Evolutionary conservation across 306 rosid species (phyloP).

Genomic region (Cucurbita maxima): DNA sequence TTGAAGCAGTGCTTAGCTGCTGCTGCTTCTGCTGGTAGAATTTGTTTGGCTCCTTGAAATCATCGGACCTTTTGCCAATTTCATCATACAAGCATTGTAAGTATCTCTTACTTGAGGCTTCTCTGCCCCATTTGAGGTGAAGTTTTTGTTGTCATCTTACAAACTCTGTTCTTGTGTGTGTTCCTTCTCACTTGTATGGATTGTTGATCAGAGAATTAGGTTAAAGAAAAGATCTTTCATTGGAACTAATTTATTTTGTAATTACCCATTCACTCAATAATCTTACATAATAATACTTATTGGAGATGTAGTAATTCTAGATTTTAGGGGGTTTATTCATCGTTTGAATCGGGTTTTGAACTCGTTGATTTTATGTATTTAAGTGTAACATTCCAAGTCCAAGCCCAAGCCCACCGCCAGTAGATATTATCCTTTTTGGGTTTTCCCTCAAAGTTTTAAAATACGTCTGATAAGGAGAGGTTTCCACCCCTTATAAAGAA

Average conservation of each 20-base stretch:
- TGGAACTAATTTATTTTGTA: constrained; percentile 3
- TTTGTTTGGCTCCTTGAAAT: neutral
- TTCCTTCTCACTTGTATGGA: constrained; percentile 4
- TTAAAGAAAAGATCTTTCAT: neutral
- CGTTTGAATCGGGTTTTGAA: too few relatives aligned
- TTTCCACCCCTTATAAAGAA: too few relatives aligned
- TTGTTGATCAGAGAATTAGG: neutral
- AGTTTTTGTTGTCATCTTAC: constrained; percentile 4
- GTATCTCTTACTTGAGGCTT: neutral
- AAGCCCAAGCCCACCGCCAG: too few relatives aligned
- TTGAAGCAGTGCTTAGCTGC: neutral
- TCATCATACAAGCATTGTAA: neutral
- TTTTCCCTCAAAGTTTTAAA: too few relatives aligned
- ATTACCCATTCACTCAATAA: constrained; percentile 9
- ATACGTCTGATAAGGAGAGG: too few relatives aligned
- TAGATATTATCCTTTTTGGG: too few relatives aligned
- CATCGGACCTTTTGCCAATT: neutral
- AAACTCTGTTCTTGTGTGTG: neutral
- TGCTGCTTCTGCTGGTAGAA: neutral
- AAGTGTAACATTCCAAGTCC: too few relatives aligned
- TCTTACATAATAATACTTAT: neutral
- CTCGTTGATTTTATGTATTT: too few relatives aligned
- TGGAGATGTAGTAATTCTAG: neutral
- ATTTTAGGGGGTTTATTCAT: neutral
- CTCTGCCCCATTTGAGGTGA: neutral